A percentile compares a stretch with the other conserved stretches of the same genome.
Conservation (phyloP, 306 rosid species). For the Prunus campanulata region DNA sequence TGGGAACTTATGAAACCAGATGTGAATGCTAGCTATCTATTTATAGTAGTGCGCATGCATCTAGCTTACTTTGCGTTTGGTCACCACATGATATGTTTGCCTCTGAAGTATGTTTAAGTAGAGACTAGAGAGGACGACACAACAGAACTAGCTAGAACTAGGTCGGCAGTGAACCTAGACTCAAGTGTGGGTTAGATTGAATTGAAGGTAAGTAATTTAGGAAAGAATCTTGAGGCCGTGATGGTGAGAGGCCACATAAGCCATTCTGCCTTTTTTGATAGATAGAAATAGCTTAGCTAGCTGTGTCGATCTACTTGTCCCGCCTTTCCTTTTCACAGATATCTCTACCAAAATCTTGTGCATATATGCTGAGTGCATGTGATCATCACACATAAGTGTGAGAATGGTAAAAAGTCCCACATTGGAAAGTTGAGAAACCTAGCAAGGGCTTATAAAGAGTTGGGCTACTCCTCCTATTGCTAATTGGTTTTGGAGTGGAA, state of each 20-base stretch:
- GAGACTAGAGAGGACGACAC: not conserved
- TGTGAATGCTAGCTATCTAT: not conserved
- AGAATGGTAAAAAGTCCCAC: no score
- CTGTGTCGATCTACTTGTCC: not conserved
- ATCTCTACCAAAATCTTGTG: constrained; percentile 1
- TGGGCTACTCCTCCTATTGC: no score
- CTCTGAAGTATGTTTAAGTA: not conserved
- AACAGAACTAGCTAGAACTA: not conserved
- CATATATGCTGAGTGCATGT: not conserved
- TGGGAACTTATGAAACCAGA: not conserved
- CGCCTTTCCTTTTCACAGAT: constrained; percentile 7
- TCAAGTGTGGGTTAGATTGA: constrained; percentile 1
- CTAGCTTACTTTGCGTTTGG: not conserved
- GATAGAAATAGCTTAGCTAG: no score
- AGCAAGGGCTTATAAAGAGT: no score
- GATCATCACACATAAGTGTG: not conserved
- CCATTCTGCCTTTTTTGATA: not conserved
- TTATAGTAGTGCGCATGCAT: not conserved
- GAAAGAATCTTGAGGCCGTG: constrained; percentile 3
- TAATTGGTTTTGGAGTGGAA: no score
- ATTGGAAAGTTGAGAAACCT: no score
- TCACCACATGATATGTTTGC: not conserved
- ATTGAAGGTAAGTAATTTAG: not conserved
- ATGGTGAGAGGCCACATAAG: not conserved
- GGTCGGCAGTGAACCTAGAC: constrained; percentile 17